Base-by-base conservation (phyloP, 1,139 yeast species). In the Zygosaccharomyces sapae region DNA sequence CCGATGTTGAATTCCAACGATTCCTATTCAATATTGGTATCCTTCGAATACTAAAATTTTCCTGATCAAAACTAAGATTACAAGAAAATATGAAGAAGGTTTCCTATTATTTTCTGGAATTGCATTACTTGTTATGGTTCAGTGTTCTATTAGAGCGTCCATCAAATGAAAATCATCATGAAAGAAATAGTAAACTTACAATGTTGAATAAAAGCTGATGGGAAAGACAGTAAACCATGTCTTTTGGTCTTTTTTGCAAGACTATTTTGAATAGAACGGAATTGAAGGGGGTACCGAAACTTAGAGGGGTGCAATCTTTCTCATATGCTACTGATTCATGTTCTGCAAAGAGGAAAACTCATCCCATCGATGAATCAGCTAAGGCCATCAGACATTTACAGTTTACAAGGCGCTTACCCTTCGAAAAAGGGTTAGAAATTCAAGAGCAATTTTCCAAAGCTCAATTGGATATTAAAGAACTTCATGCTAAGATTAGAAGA, bases 361-460 rank as follows among this genome's bases (percentile, higher is more conserved):
- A 47, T 3, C 71, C 71, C 2, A 53, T 48, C 10, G 63, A 57
- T 29, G 55, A 54, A 2, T 58, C 70, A 6, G 66, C 71, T 0
- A 66, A 69, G 18, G 70, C 72, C 0, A 59, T 83, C 25, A 73
- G 82, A 45, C 92, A 85, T 62, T 68, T 83, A 13, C 88, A 82
- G 55, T 81, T 84, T 62, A 74, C 73, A 5, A 78, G 79, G 0
- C 69, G 72, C 13, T 19, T 60, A 8, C 69, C 76, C 0, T 89
- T 86, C 59, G 61, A 65, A 9, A 70, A 73, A 35, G 96, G 95
- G 1, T 75, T 79, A 45, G 57, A 61, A 27, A 74, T 86, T 40
- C 96, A 88, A 67, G 79, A 79, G 49, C 61, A 69, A 36, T 71
- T 85, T 47, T 82, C 83, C 1, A 71, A 80, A 24, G 80, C 81